phyloP scores from a whole-genome alignment of 305 asterid species.

The Solanum hybrid region DNA sequence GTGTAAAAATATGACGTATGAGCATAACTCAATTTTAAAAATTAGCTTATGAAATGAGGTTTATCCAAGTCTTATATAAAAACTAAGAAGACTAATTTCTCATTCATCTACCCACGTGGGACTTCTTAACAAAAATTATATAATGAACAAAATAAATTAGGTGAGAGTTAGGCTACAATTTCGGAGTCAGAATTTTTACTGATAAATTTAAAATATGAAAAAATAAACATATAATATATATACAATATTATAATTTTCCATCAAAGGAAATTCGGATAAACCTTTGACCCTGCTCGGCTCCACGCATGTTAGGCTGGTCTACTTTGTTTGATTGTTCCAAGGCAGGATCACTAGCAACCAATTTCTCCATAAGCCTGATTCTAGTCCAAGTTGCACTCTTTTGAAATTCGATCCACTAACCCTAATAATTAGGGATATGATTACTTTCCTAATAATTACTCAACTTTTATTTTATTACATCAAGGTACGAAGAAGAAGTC shows the following conservation, averaged over 20 bases:
- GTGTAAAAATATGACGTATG: too few relatives aligned
- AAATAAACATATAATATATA: too few relatives aligned
- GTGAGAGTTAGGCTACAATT: not conserved
- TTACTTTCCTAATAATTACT: not conserved
- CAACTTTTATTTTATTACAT: not conserved
- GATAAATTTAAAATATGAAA: not conserved
- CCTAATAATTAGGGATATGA: not conserved
- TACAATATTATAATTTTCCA: not conserved
- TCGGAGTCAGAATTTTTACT: not conserved
- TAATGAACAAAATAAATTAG: not conserved
- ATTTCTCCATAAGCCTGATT: not conserved
- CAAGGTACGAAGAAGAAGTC: not conserved
- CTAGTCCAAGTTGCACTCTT: not conserved
- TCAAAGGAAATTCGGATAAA: not conserved
- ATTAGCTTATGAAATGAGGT: not conserved
- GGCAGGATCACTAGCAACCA: not conserved
- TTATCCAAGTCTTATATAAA: accelerated
- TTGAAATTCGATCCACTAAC: not conserved
- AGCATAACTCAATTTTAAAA: not conserved
- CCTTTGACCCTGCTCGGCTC: not conserved
- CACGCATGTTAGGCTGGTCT: not conserved
- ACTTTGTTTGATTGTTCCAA: not conserved
- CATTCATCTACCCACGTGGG: not conserved
- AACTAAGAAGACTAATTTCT: too few relatives aligned
- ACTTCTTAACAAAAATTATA: not conserved